phyloP scores from a whole-genome alignment of 208 protist genomes.

The Leishmania aethiopica region DNA sequence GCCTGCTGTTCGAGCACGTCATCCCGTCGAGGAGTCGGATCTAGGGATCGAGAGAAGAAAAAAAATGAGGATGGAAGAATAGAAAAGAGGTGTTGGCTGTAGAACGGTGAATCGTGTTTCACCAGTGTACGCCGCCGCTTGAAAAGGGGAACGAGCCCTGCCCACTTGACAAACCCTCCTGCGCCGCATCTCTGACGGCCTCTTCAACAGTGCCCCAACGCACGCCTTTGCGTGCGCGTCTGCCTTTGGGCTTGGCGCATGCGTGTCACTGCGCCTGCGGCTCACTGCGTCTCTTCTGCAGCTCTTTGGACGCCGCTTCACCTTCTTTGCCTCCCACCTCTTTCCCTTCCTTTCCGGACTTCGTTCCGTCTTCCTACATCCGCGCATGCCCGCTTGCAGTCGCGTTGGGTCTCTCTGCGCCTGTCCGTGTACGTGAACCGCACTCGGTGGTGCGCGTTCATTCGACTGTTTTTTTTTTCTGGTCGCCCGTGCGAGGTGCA shows the following conservation, averaged over 20 bases:
- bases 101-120: background rate
- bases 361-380: background rate
- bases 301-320: background rate
- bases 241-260: background rate
- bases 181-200: background rate
- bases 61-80: background rate
- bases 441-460: background rate
- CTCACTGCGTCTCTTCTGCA: background rate
- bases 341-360: background rate
- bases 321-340: background rate
- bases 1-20: background rate
- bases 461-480: background rate
- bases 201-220: background rate
- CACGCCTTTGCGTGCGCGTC: background rate
- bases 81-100: background rate
- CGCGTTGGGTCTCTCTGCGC: background rate
- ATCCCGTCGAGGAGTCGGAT: background rate
- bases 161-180: background rate
- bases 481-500: background rate
- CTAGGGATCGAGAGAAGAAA: background rate
- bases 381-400: background rate
- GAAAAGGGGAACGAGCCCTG: background rate
- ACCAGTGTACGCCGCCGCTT: background rate
- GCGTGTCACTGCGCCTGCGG: background rate
- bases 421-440: background rate